Evolutionary conservation across 805 yeast species (phyloP).

Genomic region (Ogataea henricii): DNA sequence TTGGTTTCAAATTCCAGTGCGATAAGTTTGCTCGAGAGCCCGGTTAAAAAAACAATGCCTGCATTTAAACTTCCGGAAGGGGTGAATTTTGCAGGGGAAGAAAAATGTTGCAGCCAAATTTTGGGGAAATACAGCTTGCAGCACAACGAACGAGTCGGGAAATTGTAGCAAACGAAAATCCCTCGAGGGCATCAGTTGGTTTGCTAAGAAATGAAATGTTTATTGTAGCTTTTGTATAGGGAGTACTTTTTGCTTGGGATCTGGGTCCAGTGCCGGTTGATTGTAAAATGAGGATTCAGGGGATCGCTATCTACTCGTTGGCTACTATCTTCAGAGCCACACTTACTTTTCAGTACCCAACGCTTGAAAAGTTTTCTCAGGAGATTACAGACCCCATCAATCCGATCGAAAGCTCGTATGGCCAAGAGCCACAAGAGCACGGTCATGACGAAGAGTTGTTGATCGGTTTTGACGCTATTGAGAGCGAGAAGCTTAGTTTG

Average conservation of each 20-base stretch:
- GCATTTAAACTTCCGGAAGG: slow-evolving; percentile 4
- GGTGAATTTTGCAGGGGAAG: slow-evolving; percentile 3
- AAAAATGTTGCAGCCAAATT: neutral
- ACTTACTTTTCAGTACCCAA: neutral
- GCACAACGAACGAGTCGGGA: neutral
- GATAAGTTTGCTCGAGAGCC: neutral
- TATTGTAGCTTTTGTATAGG: too few relatives aligned
- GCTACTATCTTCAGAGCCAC: neutral
- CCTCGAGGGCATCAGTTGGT: neutral
- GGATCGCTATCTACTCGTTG: neutral
- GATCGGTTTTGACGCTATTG: slow-evolving; percentile 17
- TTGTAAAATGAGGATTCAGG: neutral
- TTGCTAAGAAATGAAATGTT: too few relatives aligned
- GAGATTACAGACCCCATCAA: neutral
- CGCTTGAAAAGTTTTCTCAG: neutral
- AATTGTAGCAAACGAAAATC: neutral
- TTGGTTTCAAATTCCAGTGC: neutral
- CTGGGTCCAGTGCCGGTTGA: neutral
- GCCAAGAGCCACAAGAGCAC: neutral
- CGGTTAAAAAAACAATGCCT: neutral
- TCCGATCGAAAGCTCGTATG: neutral
- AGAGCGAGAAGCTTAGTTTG: slow-evolving; percentile 17
- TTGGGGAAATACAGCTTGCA: neutral
- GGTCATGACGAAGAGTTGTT: slow-evolving; percentile 3
- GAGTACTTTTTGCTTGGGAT: neutral